Evolutionary conservation across 2,329 filamentous ascomycete genomes (phyloP), one percentile per base, ranked within the genome.

Genomic region (Sodiomyces alkalinus): DNA sequence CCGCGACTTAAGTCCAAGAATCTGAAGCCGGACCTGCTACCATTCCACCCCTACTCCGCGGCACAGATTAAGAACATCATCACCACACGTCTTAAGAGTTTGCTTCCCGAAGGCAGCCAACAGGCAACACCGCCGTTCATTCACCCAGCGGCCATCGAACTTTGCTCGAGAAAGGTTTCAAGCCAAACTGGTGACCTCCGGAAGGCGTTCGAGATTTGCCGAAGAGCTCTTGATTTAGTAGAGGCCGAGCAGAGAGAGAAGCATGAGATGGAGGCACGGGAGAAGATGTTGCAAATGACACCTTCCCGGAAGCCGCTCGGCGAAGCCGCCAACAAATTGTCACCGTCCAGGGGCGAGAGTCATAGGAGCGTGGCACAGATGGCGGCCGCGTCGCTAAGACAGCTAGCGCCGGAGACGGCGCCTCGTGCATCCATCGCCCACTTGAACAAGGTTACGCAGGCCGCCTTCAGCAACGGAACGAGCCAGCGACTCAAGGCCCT

Each of bases 121-220:
- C 52, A 53, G 3, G 47, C 64, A 5, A 65, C 68, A 34, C 57
- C 92, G 4, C 90, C 90, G 0, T 93, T 96, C 45, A 72, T 98
- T 33, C 87, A 96, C 44, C 87, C 87, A 1, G 81, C 83, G 9
- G 90, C 90, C 12, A 85, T 98, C 41, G 82, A 92, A 44, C 74
- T 98, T 24, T 92, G 87, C 49, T 80, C 90, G 6, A 82, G 90
- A 49, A 98, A 96, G 50, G 82, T 98, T 11, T 80, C 90, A 4
- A 83, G 80, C 30, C 87, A 96, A 49, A 93, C 83, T 0, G 90
- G 90, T 23, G 90, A 98, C 50, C 55, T 98, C 27, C 80, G 90
- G 35, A 93, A 92, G 52, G 87, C 86, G 1, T 94, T 96, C 44
- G 87, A 94, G 51, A 82, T 98, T 34, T 85, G 87, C 50, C 78